These are phyloP conservation scores for Primulina eburnea DNA, from an alignment of 257 asterid genomes.

Conservation along the genomic window DNA sequence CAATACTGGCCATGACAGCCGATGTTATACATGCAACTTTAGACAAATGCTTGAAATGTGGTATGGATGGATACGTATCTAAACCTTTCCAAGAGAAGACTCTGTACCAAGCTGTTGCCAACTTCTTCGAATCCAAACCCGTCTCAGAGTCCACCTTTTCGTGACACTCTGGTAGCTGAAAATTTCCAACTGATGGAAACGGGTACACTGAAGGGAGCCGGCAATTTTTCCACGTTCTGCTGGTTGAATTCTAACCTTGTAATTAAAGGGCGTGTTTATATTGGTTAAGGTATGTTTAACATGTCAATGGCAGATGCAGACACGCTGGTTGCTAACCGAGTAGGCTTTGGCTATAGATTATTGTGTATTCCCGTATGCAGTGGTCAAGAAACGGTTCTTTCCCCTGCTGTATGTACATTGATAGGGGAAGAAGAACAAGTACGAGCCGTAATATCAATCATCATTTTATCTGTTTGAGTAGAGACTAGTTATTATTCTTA, in stretches of 20 bases:
- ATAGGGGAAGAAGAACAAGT: constrained; percentile 10
- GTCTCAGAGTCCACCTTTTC: constrained; percentile 14
- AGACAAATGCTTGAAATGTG: constrained; percentile 66
- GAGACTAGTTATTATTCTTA: neutral
- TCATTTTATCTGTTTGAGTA: neutral
- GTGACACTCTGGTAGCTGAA: neutral
- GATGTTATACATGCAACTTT: constrained; percentile 82
- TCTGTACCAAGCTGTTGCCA: constrained; percentile 72
- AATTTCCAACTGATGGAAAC: neutral
- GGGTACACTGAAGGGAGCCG: constrained; percentile 11
- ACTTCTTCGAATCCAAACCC: constrained; percentile 57
- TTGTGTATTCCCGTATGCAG: neutral
- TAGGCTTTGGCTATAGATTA: constrained; percentile 7
- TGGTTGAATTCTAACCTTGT: constrained; percentile 27
- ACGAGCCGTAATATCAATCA: constrained; percentile 8
- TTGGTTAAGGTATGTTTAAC: neutral
- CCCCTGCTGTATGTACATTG: constrained; percentile 21
- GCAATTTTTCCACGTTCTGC: constrained; percentile 42
- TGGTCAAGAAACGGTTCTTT: neutral
- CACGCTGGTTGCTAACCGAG: constrained; percentile 15
- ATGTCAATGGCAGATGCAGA: neutral
- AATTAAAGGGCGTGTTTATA: neutral
- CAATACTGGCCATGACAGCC: constrained; percentile 92
- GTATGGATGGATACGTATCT: constrained; percentile 91
- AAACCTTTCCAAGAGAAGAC: constrained; percentile 86